These are phyloP conservation scores for Westerdykella ornata DNA, from an alignment of 2,329 filamentous ascomycete genomes.

Conservation along the genomic window DNA sequence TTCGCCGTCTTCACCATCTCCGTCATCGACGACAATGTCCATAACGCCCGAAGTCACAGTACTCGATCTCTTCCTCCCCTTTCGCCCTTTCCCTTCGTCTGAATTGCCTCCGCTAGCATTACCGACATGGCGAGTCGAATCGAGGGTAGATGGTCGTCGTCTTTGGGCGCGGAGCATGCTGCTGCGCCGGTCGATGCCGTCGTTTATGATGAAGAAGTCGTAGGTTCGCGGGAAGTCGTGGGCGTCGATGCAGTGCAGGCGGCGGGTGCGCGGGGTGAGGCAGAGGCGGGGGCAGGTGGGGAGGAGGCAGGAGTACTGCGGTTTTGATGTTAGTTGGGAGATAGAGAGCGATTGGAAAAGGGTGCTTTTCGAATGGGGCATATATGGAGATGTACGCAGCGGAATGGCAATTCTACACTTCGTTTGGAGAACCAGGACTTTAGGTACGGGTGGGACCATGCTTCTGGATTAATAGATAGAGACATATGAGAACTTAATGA, in stretches of 20 bases:
- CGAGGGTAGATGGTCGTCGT: slow-evolving; percentile 14
- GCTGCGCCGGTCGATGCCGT: slow-evolving; percentile 77
- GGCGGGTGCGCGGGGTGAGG: slow-evolving; percentile 72
- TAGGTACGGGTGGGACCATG: too few relatives aligned
- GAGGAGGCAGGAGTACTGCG: slow-evolving; percentile 79
- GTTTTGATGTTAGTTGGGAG: not conserved
- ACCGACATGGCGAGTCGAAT: not conserved
- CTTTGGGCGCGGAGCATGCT: slow-evolving; percentile 60
- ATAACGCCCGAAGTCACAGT: slow-evolving; percentile 14
- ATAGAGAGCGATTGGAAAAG: too few relatives aligned
- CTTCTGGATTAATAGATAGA: not conserved
- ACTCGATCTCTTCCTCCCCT: slow-evolving; percentile 14
- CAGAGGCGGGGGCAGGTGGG: slow-evolving; percentile 82
- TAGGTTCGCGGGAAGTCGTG: slow-evolving; percentile 70
- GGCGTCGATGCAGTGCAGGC: slow-evolving; percentile 87
- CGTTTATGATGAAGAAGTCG: slow-evolving; percentile 60
- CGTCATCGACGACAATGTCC: slow-evolving; percentile 1
- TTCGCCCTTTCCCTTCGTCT: not conserved
- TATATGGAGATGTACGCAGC: not conserved
- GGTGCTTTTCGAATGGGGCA: too few relatives aligned
- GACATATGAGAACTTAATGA: not conserved
- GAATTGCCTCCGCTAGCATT: not conserved
- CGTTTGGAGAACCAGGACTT: too few relatives aligned
- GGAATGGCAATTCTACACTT: not conserved
- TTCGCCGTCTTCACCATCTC: slow-evolving; percentile 9